Conservation (phyloP, 179 eudicot genomes). For the Monotropa hypopitys region DNA sequence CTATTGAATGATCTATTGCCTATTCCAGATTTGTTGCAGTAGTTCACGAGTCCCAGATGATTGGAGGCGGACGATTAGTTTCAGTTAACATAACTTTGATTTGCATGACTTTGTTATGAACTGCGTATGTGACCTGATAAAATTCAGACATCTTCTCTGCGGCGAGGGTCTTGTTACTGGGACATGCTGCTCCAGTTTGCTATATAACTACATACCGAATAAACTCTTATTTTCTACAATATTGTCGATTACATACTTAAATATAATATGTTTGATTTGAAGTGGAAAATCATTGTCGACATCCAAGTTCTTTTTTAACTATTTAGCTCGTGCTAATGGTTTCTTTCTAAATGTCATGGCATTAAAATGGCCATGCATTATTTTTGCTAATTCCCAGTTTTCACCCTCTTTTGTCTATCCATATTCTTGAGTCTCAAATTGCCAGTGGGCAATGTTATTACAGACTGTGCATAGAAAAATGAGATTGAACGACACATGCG, state of each 20-base stretch:
- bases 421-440: background rate
- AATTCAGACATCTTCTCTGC: background rate
- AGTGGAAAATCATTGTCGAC: background rate
- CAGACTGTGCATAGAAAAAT: background rate
- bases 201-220: too few species aligned
- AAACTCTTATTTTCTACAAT: background rate
- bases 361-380: background rate
- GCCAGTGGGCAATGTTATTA: background rate
- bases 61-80: background rate
- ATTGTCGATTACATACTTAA: too few species aligned
- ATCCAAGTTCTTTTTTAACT: background rate
- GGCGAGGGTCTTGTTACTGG: background rate
- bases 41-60: background rate
- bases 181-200: background rate
- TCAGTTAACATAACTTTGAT: too few species aligned
- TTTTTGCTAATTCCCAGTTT: background rate
- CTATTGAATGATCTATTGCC: background rate
- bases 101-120: background rate
- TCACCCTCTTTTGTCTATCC: background rate
- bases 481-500: background rate
- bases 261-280: too few species aligned
- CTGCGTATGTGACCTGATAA: background rate
- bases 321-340: background rate
- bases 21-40: background rate
- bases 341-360: background rate